phyloP scores from a whole-genome alignment of 805 yeast species.

The Sugiyamaella floridensis region DNA sequence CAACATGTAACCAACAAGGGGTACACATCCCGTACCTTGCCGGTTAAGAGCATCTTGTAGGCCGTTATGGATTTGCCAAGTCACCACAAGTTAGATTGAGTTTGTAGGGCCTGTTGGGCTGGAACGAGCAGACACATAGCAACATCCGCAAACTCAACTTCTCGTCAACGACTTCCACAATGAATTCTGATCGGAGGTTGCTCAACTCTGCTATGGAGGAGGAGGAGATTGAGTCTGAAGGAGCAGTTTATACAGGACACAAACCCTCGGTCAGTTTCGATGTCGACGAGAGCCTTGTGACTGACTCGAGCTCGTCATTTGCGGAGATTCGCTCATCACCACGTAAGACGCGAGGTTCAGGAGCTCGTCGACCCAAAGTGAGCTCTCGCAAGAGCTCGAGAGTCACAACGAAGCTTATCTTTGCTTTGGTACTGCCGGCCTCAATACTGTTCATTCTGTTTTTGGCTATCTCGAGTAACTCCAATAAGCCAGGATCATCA shows the following conservation, averaged over 20 bases:
- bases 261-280: slow-evolving; percentile 6
- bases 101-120: not conserved
- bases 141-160: not conserved
- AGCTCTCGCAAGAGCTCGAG: slow-evolving; percentile 3
- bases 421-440: slow-evolving; percentile 21
- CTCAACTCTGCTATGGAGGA: not conserved
- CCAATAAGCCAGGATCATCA: slow-evolving; percentile 12
- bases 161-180: not conserved
- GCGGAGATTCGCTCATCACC: not conserved
- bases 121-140: not conserved
- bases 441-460: slow-evolving; percentile 18
- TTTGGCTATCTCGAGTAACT: slow-evolving; percentile 15
- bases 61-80: not conserved
- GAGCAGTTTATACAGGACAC: not conserved
- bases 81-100: not conserved
- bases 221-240: not conserved
- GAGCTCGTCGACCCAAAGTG: not conserved
- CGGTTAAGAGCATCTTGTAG: too few relatives aligned
- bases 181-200: not conserved
- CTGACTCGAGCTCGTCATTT: not conserved
- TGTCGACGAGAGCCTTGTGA: slow-evolving; percentile 2
- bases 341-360: not conserved
- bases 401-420: slow-evolving; percentile 2
- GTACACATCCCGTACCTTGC: too few relatives aligned
- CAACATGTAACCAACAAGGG: too few relatives aligned